Evolutionary conservation across 345 rosid genomes (phyloP), one percentile per base, ranked within the genome.

Genomic region (Eucalyptus virginea): DNA sequence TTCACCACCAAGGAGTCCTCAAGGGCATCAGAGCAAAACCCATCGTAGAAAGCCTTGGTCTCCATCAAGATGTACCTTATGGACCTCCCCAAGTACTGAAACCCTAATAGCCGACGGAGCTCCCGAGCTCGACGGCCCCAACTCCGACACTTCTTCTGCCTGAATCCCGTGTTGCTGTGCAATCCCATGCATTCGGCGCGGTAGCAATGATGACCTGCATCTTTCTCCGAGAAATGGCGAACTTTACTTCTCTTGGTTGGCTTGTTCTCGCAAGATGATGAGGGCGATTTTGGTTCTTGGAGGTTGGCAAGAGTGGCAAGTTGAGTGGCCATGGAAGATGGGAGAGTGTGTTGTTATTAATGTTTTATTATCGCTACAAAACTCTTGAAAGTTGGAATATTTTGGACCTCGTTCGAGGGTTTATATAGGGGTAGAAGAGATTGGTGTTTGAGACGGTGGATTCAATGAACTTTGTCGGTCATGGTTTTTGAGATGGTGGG

Each of bases 1-100:
- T 51, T 11, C 16, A 12, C 52, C 54, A 67, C 12, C 56, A 26
- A 44, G 37, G 83, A 18, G 47, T 88, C 88, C 58, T 37, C 90
- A 60, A 86, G 89, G 86, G 88, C 89, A 52, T 92, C 95, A 45
- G 92, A 90, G 65, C 90, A 91, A 72, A 90, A 89, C 89, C 91
- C 94, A 65, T 92, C 92, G 93, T 89, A 92, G 88, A 93, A 93
- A n/a, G 93, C 91, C 90, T 91, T 91, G 28, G 94, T 92, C 92
- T 90, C 92, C 90, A 93, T 90, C 56, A 91, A 60, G 77, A 92
- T 89, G 90, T 81, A 89, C 91, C 93, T 91, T 88, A 92, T 90
- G 65, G 93, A 91, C 65, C 91, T 88, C 88, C 86, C 88, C 89
- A 91, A 72, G 67, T 86, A 91, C 93, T 93, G 88, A 86, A 92